These are phyloP conservation scores for Pythium vanterpoolii DNA, from an alignment of 352 stramenopile species.

Conservation along the genomic window DNA sequence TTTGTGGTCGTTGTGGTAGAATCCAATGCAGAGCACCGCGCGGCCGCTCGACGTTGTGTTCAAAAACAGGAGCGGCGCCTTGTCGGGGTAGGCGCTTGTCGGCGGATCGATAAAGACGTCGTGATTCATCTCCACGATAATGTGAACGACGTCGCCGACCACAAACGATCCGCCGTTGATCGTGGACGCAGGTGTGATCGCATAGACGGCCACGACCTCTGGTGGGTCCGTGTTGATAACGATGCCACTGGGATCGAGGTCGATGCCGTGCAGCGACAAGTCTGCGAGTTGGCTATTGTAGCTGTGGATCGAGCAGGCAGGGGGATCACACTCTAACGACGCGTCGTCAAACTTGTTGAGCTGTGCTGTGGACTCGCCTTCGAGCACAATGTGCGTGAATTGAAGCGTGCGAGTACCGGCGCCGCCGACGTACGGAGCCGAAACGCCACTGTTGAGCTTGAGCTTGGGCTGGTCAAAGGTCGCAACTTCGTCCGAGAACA, in stretches of 20 bases:
- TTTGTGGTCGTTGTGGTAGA: slow-evolving; percentile 47
- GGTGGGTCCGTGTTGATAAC: slow-evolving; percentile 56
- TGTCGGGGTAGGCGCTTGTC: slow-evolving; percentile 62
- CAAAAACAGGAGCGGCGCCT: slow-evolving; percentile 65
- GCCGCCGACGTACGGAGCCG: slow-evolving; percentile 59
- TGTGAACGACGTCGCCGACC: slow-evolving; percentile 74
- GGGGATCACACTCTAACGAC: slow-evolving; percentile 41
- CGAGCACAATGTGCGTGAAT: slow-evolving; percentile 72
- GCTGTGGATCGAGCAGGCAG: slow-evolving; percentile 58
- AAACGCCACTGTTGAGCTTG: slow-evolving; percentile 54
- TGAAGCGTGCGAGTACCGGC: slow-evolving; percentile 41
- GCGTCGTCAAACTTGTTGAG: slow-evolving; percentile 62
- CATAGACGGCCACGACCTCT: slow-evolving; percentile 57
- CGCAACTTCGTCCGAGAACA: slow-evolving; percentile 74
- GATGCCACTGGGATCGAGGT: slow-evolving; percentile 45
- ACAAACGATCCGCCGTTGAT: slow-evolving; percentile 72
- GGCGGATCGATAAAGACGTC: slow-evolving; percentile 79
- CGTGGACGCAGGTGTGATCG: slow-evolving; percentile 40
- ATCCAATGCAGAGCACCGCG: slow-evolving; percentile 55
- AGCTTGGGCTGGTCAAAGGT: slow-evolving; percentile 47
- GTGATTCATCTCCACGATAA: slow-evolving; percentile 70
- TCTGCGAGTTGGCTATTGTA: slow-evolving; percentile 49
- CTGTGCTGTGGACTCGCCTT: slow-evolving; percentile 34
- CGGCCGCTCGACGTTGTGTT: slow-evolving; percentile 47
- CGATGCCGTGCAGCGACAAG: slow-evolving; percentile 39